Percentiles rank a stretch among this genome's conserved stretches.
These are phyloP conservation scores for Sungouiozyma intestinalis DNA, from an alignment of 805 yeast genomes.

Conservation along the genomic window DNA sequence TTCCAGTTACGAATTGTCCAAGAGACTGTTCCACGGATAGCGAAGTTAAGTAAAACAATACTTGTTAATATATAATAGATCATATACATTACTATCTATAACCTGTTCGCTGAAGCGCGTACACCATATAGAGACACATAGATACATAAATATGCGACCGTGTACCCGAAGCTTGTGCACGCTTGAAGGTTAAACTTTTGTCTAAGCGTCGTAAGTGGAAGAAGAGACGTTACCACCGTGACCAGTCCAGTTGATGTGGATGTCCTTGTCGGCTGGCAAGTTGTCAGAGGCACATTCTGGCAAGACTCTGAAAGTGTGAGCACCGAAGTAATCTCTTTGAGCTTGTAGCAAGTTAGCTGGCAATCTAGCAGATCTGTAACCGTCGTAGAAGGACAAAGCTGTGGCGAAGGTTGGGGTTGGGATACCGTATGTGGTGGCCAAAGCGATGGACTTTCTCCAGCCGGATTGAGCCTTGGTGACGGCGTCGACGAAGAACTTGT, in stretches of 20 bases:
- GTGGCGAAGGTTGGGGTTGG: conserved; percentile 98
- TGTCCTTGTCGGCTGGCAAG: conserved; percentile 70
- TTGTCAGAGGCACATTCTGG: conserved; percentile 71
- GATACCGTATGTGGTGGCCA: conserved; percentile 76
- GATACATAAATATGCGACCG: not conserved
- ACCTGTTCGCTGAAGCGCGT: not conserved
- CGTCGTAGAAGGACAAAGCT: conserved; percentile 96
- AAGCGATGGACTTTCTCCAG: conserved; percentile 83
- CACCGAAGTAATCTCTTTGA: conserved; percentile 99
- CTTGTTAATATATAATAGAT: not conserved
- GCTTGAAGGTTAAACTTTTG: no score
- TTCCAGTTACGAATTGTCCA: conserved; percentile 84
- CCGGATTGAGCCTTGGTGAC: conserved; percentile 87
- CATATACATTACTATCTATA: not conserved
- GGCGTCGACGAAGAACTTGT: conserved; percentile 88
- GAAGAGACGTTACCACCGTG: conserved; percentile 97
- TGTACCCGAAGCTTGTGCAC: not conserved
- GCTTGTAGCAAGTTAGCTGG: conserved; percentile 99
- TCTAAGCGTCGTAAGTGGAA: conserved; percentile 80
- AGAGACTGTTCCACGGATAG: conserved; percentile 36
- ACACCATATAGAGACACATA: not conserved
- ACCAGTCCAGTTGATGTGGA: conserved; percentile 99
- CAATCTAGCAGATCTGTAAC: conserved; percentile 89
- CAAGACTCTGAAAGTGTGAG: conserved; percentile 94
- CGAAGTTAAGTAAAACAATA: not conserved